Percentiles rank a stretch among this genome's conserved stretches.
phyloP scores from a whole-genome alignment of 306 rosid genomes.

The Arachis hypogaea region DNA sequence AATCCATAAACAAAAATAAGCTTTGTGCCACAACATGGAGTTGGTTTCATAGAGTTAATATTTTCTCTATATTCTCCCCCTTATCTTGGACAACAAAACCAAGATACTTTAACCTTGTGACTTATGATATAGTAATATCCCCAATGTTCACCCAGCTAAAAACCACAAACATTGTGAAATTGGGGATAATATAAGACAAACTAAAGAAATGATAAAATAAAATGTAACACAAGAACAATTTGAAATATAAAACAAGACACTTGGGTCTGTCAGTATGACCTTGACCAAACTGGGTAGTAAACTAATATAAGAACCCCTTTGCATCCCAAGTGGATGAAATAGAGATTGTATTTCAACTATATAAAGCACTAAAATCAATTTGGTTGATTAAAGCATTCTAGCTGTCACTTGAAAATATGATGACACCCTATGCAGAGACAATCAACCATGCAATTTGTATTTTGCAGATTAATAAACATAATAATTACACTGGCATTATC shows the following conservation, averaged over 20 bases:
- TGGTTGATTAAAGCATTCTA: background rate
- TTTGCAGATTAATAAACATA: slow-evolving; percentile 18
- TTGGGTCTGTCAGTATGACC: slow-evolving; percentile 12
- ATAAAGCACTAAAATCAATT: slow-evolving; percentile 9
- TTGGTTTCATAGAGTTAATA: no score
- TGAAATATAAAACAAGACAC: background rate
- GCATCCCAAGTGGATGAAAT: background rate
- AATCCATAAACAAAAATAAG: background rate
- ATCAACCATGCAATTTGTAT: slow-evolving; percentile 29
- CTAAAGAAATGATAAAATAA: background rate
- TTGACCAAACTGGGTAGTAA: background rate
- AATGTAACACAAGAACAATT: slow-evolving; percentile 4
- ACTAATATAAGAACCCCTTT: slow-evolving; percentile 1
- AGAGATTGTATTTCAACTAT: background rate
- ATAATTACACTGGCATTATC: slow-evolving; percentile 28
- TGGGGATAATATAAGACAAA: background rate
- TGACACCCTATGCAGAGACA: background rate
- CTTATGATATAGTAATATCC: no score
- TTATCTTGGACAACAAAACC: no score
- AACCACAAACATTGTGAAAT: no score
- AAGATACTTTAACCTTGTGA: no score
- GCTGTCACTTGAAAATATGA: background rate
- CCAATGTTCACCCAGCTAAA: no score
- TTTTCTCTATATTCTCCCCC: no score
- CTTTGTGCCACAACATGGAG: background rate